phyloP scores from a whole-genome alignment of 345 rosid genomes.

The Anastatica hierochuntica region DNA sequence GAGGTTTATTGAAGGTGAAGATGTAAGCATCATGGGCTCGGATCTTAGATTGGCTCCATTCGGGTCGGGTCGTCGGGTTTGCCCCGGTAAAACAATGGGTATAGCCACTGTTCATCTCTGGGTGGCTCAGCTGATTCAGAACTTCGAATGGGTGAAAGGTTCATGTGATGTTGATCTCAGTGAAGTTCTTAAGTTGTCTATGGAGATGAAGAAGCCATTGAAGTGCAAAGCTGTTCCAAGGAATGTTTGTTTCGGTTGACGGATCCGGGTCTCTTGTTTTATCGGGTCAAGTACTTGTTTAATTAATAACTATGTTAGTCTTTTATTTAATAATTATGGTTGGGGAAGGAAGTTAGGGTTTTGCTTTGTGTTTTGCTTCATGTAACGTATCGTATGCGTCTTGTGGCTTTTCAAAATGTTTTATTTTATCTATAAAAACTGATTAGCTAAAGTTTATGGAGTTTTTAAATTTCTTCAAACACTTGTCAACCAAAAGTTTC shows the following conservation, averaged over 20 bases:
- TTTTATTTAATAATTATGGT: conserved; percentile 7
- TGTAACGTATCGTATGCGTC: conserved; percentile 1
- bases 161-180: conserved; percentile 32
- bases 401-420: conserved; percentile 2
- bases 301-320: too few species aligned
- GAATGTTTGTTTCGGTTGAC: conserved; percentile 12
- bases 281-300: background rate
- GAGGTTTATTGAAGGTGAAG: conserved; percentile 44
- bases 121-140: conserved; percentile 49
- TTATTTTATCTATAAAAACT: too few species aligned
- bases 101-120: conserved; percentile 46
- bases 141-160: conserved; percentile 36
- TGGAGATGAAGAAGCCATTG: conserved; percentile 56
- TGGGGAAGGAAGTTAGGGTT: conserved; percentile 24
- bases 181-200: conserved; percentile 45
- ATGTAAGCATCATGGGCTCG: conserved; percentile 43
- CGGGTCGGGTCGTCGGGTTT: conserved; percentile 60
- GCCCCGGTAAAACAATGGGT: conserved; percentile 66
- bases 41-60: conserved; percentile 67
- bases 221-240: conserved; percentile 47
- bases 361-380: conserved; percentile 1
- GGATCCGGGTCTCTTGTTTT: background rate
- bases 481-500: too few species aligned
- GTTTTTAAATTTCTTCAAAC: too few species aligned
- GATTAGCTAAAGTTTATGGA: too few species aligned